Percentiles rank a stretch among this genome's conserved stretches.
Conservation (phyloP, 352 stramenopile species). For the Salisapilia sapeloensis region DNA sequence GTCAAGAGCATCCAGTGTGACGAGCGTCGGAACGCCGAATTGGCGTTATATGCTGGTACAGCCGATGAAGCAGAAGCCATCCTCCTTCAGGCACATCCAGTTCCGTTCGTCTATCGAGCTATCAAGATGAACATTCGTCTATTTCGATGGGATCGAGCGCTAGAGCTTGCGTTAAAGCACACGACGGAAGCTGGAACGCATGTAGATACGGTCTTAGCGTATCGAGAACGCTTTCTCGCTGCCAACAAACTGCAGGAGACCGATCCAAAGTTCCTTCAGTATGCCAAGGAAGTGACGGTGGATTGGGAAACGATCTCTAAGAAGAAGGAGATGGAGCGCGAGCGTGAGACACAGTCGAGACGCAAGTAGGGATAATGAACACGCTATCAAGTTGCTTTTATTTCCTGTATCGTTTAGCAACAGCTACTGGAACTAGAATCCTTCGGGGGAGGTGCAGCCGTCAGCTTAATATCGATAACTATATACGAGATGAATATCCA, state of each 20-base stretch:
- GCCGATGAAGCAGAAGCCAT: slow-evolving; percentile 88
- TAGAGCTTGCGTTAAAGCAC: slow-evolving; percentile 83
- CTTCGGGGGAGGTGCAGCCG: slow-evolving; percentile 57
- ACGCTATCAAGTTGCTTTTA: background rate
- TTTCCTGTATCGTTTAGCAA: slow-evolving; percentile 23
- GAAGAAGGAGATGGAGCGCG: slow-evolving; percentile 81
- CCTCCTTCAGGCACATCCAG: slow-evolving; percentile 77
- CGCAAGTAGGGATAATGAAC: slow-evolving; percentile 36
- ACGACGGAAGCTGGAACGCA: slow-evolving; percentile 69
- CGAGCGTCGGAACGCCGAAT: slow-evolving; percentile 76
- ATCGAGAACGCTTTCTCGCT: slow-evolving; percentile 77
- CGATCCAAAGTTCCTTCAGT: slow-evolving; percentile 80
- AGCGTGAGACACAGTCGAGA: slow-evolving; percentile 37
- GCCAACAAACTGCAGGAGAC: slow-evolving; percentile 78
- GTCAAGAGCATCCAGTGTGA: slow-evolving; percentile 74
- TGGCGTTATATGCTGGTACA: slow-evolving; percentile 69
- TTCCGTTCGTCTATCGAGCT: slow-evolving; percentile 79
- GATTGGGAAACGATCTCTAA: slow-evolving; percentile 81
- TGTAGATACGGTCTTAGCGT: slow-evolving; percentile 82
- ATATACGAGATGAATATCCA: slow-evolving; percentile 2
- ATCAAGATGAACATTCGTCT: slow-evolving; percentile 89
- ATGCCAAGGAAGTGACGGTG: slow-evolving; percentile 68
- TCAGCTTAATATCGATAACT: slow-evolving; percentile 85
- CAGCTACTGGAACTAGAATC: slow-evolving; percentile 50
- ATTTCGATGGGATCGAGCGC: slow-evolving; percentile 78